A percentile compares a stretch with the other conserved stretches of the same genome.
phyloP scores from a whole-genome alignment of 2,329 filamentous ascomycete species.

The Fusarium sp. region DNA sequence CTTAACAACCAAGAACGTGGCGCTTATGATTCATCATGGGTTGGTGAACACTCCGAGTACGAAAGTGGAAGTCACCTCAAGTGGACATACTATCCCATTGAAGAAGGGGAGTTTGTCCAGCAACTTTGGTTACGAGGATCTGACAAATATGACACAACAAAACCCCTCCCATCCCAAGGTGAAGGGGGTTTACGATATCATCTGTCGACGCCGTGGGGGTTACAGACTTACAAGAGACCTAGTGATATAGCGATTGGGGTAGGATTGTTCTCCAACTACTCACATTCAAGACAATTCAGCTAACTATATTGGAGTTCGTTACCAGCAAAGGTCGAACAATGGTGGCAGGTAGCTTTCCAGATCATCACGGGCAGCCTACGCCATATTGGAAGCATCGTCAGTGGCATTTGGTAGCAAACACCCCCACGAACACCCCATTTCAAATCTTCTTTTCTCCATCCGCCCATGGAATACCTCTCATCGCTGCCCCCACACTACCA shows the following conservation, averaged over 20 bases:
- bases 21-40: fast-evolving
- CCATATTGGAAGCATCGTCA: neutral
- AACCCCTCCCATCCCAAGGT: neutral
- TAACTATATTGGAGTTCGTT: neutral
- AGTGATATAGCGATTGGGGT: conserved; percentile 21
- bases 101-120: conserved; percentile 7
- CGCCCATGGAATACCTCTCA: neutral
- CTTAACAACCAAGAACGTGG: fast-evolving
- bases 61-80: neutral
- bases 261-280: neutral
- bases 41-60: neutral
- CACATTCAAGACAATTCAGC: fast-evolving
- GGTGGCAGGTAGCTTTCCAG: conserved; percentile 7
- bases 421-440: neutral
- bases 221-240: conserved; percentile 12
- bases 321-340: conserved; percentile 1
- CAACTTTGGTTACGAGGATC: conserved; percentile 27
- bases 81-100: conserved; percentile 21
- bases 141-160: neutral
- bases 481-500: neutral
- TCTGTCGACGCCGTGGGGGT: conserved; percentile 9
- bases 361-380: neutral
- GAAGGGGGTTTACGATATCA: neutral
- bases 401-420: neutral
- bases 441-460: conserved; percentile 3